Evolutionary conservation across 2,329 filamentous ascomycete species (phyloP).

Genomic region (Aspergillus hiratsukae): DNA sequence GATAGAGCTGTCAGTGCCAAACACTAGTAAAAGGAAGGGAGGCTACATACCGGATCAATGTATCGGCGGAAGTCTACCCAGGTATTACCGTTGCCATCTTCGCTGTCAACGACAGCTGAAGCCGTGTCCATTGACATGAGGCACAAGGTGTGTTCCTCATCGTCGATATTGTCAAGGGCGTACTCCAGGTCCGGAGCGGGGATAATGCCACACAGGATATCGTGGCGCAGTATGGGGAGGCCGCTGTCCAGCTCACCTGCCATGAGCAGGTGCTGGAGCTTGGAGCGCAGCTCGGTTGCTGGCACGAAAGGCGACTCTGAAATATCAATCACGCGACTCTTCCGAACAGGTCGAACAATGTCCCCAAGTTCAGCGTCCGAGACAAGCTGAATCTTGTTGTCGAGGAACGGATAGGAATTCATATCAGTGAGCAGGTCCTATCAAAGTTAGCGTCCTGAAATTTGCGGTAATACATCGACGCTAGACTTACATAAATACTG

Average conservation of each 20-base stretch:
- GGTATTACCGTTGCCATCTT: conserved; percentile 51
- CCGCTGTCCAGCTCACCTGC: conserved; percentile 90
- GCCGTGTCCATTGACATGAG: conserved; percentile 69
- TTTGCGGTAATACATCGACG: neutral
- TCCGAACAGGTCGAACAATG: conserved; percentile 71
- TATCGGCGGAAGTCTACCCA: conserved; percentile 84
- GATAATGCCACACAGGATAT: conserved; percentile 80
- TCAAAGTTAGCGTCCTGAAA: conserved; percentile 13
- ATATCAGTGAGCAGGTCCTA: conserved; percentile 89
- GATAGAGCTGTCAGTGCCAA: conserved; percentile 8
- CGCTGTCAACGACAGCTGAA: conserved; percentile 56
- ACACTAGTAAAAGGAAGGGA: neutral
- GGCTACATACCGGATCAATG: conserved; percentile 71
- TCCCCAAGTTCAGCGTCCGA: conserved; percentile 86
- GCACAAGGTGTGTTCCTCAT: conserved; percentile 68
- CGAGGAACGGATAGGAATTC: conserved; percentile 96
- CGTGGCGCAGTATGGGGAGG: conserved; percentile 75
- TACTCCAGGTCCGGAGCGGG: conserved; percentile 92
- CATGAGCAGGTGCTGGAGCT: conserved; percentile 75
- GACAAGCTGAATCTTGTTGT: conserved; percentile 88
- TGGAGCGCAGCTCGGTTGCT: conserved; percentile 69
- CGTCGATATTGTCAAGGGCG: conserved; percentile 75
- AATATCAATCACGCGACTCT: conserved; percentile 82
- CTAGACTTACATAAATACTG: conserved; percentile 72
- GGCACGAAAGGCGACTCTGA: conserved; percentile 74